Evolutionary conservation across 192 early-diverging fungal species (phyloP), one percentile per base, ranked within the genome.

Genomic region (Coemansia sp.): DNA sequence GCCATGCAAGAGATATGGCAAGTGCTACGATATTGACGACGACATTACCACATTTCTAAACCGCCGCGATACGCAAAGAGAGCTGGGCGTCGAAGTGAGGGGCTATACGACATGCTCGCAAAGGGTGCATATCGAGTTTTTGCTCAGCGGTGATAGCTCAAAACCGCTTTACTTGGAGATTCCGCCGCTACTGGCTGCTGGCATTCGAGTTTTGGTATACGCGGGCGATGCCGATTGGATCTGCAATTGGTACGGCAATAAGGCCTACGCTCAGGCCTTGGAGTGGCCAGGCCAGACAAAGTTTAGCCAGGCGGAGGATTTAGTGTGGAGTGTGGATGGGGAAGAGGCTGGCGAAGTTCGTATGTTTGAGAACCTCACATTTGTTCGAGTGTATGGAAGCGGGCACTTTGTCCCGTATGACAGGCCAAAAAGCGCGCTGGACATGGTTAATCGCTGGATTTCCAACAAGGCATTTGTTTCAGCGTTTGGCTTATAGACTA

Each of bases 321-420:
- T 66, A 23, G 68, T 76, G 14, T 99, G 94, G 94, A 64, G 76
- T 25, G 85, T 87, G 18, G 85, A 73, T 48, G 88, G 86, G 3
- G 78, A 79, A 23, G 59, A 68, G 38, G 87, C 79, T 21, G 88
- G 86, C 18, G 89, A 93, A 65, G 85, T 91, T 13, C 88, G 94
- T 28, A 69, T 75, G 1, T 84, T 77, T 57, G 85, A 88, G 56
- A 84, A 83, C 47, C 88, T 99, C 58, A 87, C 94, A 21, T 99
- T 93, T 85, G 76, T 99, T 62, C 86, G 89, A 18, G 86, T 94
- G 20, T 94, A 87, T 78, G 91, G 88, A 62, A 93, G 91, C 39
- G 94, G 96, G 0, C 93, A 94, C 59, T 93, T 94, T 91, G 88
- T 87, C 8, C 96, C 96, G 11, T 93, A 94, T 67, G 95, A 98